A percentile compares a stretch with the other conserved stretches of the same genome.
Conservation (phyloP, 208 protist species). For the Blastocrithidia nonstop region DNA sequence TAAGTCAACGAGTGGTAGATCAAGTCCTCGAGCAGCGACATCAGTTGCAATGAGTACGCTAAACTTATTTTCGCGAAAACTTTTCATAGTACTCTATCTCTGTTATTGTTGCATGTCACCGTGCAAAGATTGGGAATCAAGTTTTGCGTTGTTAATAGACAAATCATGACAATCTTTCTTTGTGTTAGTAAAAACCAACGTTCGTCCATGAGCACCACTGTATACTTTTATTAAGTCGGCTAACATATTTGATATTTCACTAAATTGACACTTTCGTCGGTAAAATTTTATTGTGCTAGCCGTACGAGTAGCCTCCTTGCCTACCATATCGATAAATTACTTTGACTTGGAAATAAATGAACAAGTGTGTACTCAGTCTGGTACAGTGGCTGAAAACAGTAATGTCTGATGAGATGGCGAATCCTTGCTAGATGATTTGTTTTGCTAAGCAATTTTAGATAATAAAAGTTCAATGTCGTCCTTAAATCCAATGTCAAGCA, state of each 20-base stretch:
- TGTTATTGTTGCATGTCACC: conserved; percentile 90
- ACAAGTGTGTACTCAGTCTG: conserved; percentile 81
- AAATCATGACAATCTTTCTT: conserved; percentile 87
- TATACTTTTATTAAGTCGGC: conserved; percentile 85
- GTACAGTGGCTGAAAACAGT: conserved; percentile 88
- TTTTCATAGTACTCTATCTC: conserved; percentile 87
- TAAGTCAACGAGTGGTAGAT: conserved; percentile 81
- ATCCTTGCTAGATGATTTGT: conserved; percentile 75
- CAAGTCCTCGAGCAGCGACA: conserved; percentile 80
- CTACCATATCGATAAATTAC: conserved; percentile 90
- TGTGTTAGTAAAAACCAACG: conserved; percentile 88
- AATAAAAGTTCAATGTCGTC: conserved; percentile 93
- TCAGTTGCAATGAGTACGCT: conserved; percentile 90
- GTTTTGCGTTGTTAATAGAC: conserved; percentile 80
- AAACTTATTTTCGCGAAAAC: conserved; percentile 88
- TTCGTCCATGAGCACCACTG: conserved; percentile 66
- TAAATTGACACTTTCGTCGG: conserved; percentile 82
- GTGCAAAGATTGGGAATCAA: conserved; percentile 91
- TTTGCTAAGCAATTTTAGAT: conserved; percentile 74
- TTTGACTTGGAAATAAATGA: conserved; percentile 70
- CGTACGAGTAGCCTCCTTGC: conserved; percentile 89
- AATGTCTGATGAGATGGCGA: conserved; percentile 77
- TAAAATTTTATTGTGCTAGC: conserved; percentile 78
- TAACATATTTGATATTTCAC: conserved; percentile 81
- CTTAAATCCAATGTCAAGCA: conserved; percentile 97